Evolutionary conservation across 768 basidiomycete species (phyloP).

Genomic region (Agrocybe pediades): DNA sequence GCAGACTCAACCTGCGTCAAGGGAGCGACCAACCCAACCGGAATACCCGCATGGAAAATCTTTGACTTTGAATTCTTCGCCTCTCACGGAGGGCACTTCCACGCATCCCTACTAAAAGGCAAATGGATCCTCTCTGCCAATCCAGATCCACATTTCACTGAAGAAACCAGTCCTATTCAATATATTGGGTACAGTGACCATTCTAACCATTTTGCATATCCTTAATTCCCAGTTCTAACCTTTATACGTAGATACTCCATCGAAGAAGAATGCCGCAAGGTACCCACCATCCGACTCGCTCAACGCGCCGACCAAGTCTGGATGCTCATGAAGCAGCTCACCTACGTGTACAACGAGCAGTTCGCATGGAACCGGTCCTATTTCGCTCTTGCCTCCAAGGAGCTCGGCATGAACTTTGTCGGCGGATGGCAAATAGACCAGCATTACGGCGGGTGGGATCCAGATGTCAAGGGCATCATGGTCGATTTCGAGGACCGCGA

Average conservation of each 20-base stretch:
- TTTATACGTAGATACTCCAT: conserved; percentile 26
- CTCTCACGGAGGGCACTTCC: conserved; percentile 16
- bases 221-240: conserved; percentile 1
- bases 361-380: conserved; percentile 28
- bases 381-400: conserved; percentile 19
- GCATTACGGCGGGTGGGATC: conserved; percentile 22
- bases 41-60: conserved; percentile 39
- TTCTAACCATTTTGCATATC: conserved; percentile 2
- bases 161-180: conserved; percentile 20
- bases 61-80: conserved; percentile 32
- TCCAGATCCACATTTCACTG: conserved; percentile 22
- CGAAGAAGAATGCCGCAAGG: conserved; percentile 26
- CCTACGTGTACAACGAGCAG: conserved; percentile 25
- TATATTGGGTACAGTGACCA: conserved; percentile 21
- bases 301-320: conserved; percentile 27
- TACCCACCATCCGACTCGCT: conserved; percentile 24
- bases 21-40: conserved; percentile 25
- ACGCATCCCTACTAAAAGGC: conserved; percentile 21
- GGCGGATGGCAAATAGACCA: conserved; percentile 25
- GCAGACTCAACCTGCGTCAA: conserved; percentile 28
- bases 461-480: conserved; percentile 19
- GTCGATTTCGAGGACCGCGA: conserved; percentile 23
- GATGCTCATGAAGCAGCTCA: conserved; percentile 30
- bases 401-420: conserved; percentile 21
- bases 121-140: conserved; percentile 35